Conservation (phyloP, 257 asterid genomes). For the Euphrasia confusa region DNA sequence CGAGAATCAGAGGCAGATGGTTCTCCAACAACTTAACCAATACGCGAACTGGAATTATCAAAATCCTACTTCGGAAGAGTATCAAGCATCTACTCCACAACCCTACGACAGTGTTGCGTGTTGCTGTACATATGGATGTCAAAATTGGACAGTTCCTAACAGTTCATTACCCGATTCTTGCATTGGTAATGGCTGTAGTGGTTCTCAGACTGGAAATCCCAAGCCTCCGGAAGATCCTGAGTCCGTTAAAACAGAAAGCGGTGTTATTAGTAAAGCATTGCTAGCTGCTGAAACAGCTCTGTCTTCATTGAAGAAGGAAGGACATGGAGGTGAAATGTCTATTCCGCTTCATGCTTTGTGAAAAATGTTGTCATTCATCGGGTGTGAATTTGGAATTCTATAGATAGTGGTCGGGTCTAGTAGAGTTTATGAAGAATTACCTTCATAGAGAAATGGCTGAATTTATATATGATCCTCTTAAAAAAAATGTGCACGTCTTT, state of each 20-base stretch:
- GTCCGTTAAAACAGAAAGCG: slow-evolving; percentile 36
- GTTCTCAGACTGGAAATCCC: slow-evolving; percentile 24
- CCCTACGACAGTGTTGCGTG: slow-evolving; percentile 34
- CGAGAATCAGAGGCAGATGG: slow-evolving; percentile 67
- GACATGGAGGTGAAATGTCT: slow-evolving; percentile 18
- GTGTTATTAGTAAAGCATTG: slow-evolving; percentile 9
- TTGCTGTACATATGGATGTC: slow-evolving; percentile 72
- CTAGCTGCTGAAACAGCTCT: slow-evolving; percentile 54
- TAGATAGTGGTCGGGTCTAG: background rate
- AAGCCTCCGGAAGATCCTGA: slow-evolving; percentile 31
- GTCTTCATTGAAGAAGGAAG: slow-evolving; percentile 40
- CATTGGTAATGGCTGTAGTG: slow-evolving; percentile 30
- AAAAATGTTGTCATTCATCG: slow-evolving; percentile 19
- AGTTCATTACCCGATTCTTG: slow-evolving; percentile 25
- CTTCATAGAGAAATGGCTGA: background rate
- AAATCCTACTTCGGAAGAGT: slow-evolving; percentile 31
- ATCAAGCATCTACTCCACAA: slow-evolving; percentile 31
- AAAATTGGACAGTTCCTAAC: slow-evolving; percentile 51
- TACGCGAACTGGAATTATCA: slow-evolving; percentile 44
- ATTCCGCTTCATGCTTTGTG: slow-evolving; percentile 12
- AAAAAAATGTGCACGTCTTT: too few species aligned
- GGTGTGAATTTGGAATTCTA: background rate
- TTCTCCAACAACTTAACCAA: slow-evolving; percentile 64
- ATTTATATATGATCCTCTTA: too few species aligned
- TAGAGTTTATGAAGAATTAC: background rate